These are phyloP conservation scores for Noccaea caerulescens DNA, from an alignment of 345 rosid genomes.

Conservation along the genomic window DNA sequence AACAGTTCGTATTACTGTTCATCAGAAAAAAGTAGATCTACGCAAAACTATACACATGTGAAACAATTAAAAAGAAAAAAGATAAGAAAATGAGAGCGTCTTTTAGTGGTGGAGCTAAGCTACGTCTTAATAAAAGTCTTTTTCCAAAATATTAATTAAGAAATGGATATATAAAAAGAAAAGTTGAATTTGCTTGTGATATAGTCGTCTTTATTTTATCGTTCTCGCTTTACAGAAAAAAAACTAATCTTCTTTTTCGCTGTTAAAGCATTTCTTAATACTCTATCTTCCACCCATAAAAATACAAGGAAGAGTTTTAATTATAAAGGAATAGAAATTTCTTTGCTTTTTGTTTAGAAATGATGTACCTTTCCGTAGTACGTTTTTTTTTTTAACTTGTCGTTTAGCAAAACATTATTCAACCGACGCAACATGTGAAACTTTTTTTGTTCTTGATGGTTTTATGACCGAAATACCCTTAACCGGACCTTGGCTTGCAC, in stretches of 20 bases:
- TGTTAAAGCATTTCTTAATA: constrained; percentile 22
- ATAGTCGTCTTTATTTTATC: neutral
- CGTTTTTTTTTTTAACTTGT: constrained; percentile 7
- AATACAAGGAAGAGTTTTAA: constrained; percentile 12
- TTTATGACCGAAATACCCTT: constrained; percentile 36
- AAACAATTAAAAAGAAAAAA: constrained; percentile 1
- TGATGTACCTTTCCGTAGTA: constrained; percentile 51
- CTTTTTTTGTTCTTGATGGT: neutral
- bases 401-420: constrained; percentile 26
- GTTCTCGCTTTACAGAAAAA: too few relatives aligned
- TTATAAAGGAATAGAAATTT: constrained; percentile 2
- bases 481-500: constrained; percentile 41
- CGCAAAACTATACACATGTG: constrained; percentile 30
- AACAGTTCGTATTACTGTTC: constrained; percentile 21
- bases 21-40: constrained; percentile 41
- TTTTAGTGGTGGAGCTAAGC: constrained; percentile 40
- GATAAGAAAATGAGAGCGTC: constrained; percentile 16
- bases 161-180: neutral
- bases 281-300: constrained; percentile 25
- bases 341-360: neutral
- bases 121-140: constrained; percentile 30
- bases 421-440: constrained; percentile 18
- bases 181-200: constrained; percentile 35
- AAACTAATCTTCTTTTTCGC: neutral
- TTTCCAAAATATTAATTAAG: constrained; percentile 17